A percentile compares a stretch with the other conserved stretches of the same genome.
These are phyloP conservation scores for Penicillium angulare DNA, from an alignment of 495 filamentous ascomycete species.

Conservation along the genomic window DNA sequence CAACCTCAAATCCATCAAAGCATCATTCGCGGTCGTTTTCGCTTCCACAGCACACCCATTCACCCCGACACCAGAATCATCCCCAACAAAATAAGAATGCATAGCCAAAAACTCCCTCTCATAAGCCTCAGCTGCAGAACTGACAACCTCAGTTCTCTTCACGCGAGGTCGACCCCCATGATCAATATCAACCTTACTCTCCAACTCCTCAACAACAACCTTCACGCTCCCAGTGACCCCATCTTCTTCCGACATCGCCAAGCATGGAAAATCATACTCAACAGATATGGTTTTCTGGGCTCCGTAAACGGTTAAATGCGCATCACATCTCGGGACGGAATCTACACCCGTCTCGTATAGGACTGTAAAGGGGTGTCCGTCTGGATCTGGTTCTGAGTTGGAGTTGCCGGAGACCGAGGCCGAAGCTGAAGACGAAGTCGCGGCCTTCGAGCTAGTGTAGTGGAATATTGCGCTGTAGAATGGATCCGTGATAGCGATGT, in stretches of 20 bases:
- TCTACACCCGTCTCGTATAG: conserved; percentile 58
- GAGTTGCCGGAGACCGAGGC: too few relatives aligned
- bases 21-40: conserved; percentile 53
- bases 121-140: conserved; percentile 53
- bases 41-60: conserved; percentile 14
- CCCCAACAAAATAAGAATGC: conserved; percentile 43
- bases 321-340: conserved; percentile 53
- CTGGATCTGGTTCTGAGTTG: too few relatives aligned
- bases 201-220: conserved; percentile 48
- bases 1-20: conserved; percentile 43
- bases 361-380: conserved; percentile 42
- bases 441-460: conserved; percentile 22
- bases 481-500: conserved; percentile 41
- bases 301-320: conserved; percentile 54
- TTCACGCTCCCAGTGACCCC: conserved; percentile 37
- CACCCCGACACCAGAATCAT: too few relatives aligned
- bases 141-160: conserved; percentile 34
- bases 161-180: conserved; percentile 9
- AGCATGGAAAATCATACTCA: conserved; percentile 53
- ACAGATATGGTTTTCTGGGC: conserved; percentile 46
- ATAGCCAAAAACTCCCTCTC: conserved; percentile 48
- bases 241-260: conserved; percentile 20
- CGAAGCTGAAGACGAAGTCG: too few relatives aligned
- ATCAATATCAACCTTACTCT: conserved; percentile 3
- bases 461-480: conserved; percentile 51